Evolutionary conservation across 306 rosid species (phyloP).

Genomic region (Mimosa pudica): DNA sequence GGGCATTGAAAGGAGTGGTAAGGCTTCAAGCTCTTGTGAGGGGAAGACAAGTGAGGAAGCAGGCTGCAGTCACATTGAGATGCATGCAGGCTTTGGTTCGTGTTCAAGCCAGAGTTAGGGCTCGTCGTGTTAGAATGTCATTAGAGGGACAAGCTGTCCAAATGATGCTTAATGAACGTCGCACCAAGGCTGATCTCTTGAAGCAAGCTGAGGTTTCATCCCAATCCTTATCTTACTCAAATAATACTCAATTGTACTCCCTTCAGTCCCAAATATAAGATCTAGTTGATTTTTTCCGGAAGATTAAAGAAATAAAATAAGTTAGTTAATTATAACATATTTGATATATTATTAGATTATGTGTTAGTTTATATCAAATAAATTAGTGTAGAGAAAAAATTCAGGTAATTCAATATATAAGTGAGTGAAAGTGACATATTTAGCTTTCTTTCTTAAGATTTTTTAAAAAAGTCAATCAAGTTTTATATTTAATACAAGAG

Average conservation of each 20-base stretch:
- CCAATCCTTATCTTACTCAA: not conserved
- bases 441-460: no score
- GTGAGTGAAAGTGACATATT: no score
- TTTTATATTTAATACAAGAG: no score
- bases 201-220: constrained; percentile 83
- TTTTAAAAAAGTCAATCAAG: no score
- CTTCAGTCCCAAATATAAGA: no score
- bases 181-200: constrained; percentile 68
- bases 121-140: constrained; percentile 93
- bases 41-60: constrained; percentile 94
- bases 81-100: constrained; percentile 99
- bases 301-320: no score
- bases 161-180: constrained; percentile 64
- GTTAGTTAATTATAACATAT: no score
- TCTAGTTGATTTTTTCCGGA: no score
- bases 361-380: no score
- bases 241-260: not conserved
- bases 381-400: no score
- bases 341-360: no score
- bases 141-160: constrained; percentile 93
- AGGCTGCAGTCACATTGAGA: constrained; percentile 93
- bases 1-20: constrained; percentile 95
- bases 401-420: no score
- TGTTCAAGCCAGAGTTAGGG: constrained; percentile 94
- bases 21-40: constrained; percentile 97